Conservation (phyloP, 2,329 filamentous ascomycete genomes). For the Cercospora berteroae region DNA sequence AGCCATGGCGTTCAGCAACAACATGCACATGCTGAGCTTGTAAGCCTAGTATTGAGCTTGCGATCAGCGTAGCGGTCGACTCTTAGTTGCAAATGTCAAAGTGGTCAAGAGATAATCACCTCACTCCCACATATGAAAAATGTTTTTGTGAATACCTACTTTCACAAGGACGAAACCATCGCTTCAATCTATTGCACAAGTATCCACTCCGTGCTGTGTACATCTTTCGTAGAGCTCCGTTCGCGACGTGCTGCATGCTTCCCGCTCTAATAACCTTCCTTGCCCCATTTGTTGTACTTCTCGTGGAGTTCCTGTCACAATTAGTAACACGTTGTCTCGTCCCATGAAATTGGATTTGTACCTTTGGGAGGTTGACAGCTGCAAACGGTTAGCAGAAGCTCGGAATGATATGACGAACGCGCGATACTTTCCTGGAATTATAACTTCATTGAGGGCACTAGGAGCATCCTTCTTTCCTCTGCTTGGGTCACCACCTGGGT, state of each 20-base stretch:
- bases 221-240: neutral
- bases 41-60: neutral
- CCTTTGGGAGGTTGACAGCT: conserved; percentile 79
- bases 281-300: conserved; percentile 99
- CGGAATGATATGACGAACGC: too few relatives aligned
- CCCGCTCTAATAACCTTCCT: conserved; percentile 73
- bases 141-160: neutral
- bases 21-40: neutral
- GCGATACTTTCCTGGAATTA: conserved; percentile 69
- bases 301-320: conserved; percentile 76
- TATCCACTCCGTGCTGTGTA: conserved; percentile 8
- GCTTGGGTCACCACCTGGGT: conserved; percentile 77
- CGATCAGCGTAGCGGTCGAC: neutral
- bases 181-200: conserved; percentile 6
- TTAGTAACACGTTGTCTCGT: neutral
- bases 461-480: conserved; percentile 82
- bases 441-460: conserved; percentile 90
- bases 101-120: neutral
- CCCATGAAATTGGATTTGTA: conserved; percentile 43
- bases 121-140: neutral
- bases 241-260: neutral
- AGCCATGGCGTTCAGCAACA: neutral
- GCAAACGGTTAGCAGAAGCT: neutral
- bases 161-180: neutral
- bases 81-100: neutral